Percentiles rank a stretch among this genome's conserved stretches.
Evolutionary conservation across 164 flowering plant species (phyloP).

Genomic region (Magnolia officinalis): DNA sequence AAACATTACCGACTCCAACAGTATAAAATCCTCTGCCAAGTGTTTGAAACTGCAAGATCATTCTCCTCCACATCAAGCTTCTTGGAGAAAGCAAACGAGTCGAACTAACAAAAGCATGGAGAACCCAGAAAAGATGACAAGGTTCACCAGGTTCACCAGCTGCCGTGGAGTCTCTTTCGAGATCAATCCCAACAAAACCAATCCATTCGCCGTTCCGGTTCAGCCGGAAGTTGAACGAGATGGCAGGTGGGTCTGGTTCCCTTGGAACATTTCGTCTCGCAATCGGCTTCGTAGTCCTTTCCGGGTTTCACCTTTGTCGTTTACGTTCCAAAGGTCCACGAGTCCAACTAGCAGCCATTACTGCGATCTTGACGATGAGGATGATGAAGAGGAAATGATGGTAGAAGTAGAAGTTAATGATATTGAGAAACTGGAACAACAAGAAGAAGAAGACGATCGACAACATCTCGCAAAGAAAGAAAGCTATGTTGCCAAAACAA

Average conservation of each 20-base stretch:
- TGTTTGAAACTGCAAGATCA: too few species aligned
- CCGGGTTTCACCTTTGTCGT: conserved; percentile 7
- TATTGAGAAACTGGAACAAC: conserved; percentile 10
- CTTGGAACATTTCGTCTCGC: conserved; percentile 1
- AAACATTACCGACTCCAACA: too few species aligned
- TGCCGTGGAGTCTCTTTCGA: conserved; percentile 28
- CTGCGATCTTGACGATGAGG: conserved; percentile 36
- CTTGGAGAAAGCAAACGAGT: too few species aligned
- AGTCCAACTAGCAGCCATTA: conserved; percentile 52
- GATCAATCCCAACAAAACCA: conserved; percentile 13
- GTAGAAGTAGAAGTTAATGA: background rate
- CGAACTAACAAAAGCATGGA: background rate
- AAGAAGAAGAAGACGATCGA: background rate
- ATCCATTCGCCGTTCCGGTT: conserved; percentile 15
- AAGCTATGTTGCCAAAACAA: background rate
- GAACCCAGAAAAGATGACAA: background rate
- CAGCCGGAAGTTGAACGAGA: background rate
- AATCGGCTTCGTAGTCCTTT: background rate
- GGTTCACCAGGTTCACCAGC: conserved; percentile 22
- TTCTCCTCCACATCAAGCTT: too few species aligned
- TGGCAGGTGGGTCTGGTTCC: conserved; percentile 12
- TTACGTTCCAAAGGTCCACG: conserved; percentile 1
- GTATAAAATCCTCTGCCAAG: too few species aligned
- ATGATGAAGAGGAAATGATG: conserved; percentile 1
- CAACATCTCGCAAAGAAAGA: background rate